Base-by-base conservation (phyloP, 164 flowering plant species). In the Aristolochia californica region DNA sequence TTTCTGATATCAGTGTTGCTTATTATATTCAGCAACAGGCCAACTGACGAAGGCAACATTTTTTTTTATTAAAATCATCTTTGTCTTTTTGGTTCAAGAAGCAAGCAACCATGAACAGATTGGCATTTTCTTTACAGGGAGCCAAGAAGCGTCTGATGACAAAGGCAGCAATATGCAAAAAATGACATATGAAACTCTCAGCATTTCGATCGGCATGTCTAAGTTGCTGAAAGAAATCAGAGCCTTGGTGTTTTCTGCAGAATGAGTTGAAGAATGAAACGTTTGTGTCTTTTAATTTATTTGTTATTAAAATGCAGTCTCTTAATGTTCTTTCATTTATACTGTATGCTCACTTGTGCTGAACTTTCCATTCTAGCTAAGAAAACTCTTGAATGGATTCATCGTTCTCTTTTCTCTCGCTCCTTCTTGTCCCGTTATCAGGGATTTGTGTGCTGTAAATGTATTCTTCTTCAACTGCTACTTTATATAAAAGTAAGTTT, bases 111-210 rank as follows among this genome's bases (percentile, higher is more conserved):
- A 22, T 50, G n/a, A n/a, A n/a, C 23, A 50, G 27, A 22, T 23
- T 21, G 53, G 24, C 28, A 2, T 25, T 28, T 54, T 27, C 34
- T n/a, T n/a, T n/a, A 2, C 76, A 82, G 88, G 80, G 66, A 16
- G 56, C 75, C 43, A 80, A 68, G 74, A 83, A 78, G 68, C 79
- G 60, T 63, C 53, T 71, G 51, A 64, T 78, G 79, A 62, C 83
- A 58, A 79, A 72, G 70, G 68, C 83, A 47, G 70, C 80, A 49
- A 22, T 78, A 11, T 63, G 67, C 62, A 76, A 71, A 51, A 66
- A 76, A 53, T 69, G 68, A 74, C 34, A 14, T 47, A 0, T 14
- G 12, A 17, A 7, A 2, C 21, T 13, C 23, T 17, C 51, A 48
- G 21, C 51, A 48, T 16, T 47, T 47, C n/a, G 2, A 20, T 47